A percentile compares a stretch with the other conserved stretches of the same genome.
Conservation (phyloP, 306 rosid species). For the Trifolium fragiferum region DNA sequence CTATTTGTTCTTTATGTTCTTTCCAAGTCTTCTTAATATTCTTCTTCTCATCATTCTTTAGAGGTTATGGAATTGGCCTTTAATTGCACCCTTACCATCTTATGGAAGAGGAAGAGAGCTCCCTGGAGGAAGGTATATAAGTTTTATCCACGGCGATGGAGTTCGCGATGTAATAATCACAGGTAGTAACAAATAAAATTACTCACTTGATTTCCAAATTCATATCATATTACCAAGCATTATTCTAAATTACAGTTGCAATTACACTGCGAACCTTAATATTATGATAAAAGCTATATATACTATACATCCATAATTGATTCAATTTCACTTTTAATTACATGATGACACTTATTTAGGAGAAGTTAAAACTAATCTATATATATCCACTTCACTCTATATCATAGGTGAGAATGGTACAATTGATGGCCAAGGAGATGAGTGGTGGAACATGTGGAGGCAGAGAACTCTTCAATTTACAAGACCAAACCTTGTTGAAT, state of each 20-base stretch:
- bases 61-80: constrained; percentile 74
- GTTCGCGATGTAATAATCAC: constrained; percentile 79
- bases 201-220: neutral
- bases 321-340: constrained; percentile 3
- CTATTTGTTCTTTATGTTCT: neutral
- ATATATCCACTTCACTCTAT: neutral
- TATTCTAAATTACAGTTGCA: neutral
- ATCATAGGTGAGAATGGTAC: constrained; percentile 87
- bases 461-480: constrained; percentile 77
- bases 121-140: constrained; percentile 85
- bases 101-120: constrained; percentile 99
- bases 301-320: constrained; percentile 21
- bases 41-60: constrained; percentile 44
- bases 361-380: neutral
- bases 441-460: constrained; percentile 99
- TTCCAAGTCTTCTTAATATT: constrained; percentile 12
- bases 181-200: constrained; percentile 55
- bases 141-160: constrained; percentile 87
- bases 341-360: neutral
- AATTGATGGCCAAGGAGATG: constrained; percentile 89
- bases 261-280: neutral
- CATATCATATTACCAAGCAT: neutral
- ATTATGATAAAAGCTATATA: neutral
- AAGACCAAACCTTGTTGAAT: constrained; percentile 87
- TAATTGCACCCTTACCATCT: constrained; percentile 90